Evolutionary conservation across 768 basidiomycete genomes (phyloP).

Genomic region (Favolaschia claudopus): DNA sequence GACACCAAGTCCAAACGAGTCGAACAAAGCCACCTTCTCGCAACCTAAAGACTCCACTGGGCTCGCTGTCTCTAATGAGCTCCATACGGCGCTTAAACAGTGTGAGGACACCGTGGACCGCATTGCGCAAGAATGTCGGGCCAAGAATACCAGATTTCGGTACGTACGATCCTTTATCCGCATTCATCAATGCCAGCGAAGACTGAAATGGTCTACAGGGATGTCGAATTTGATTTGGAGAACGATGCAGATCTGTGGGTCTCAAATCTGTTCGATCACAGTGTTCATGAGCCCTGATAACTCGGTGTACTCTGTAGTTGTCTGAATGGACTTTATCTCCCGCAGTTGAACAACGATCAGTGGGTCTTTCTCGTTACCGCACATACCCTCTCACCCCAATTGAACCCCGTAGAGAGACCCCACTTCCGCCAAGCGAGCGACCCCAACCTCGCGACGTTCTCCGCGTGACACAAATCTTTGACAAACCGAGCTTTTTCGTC

Average conservation of each 20-base stretch:
- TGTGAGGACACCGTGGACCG: slow-evolving; percentile 52
- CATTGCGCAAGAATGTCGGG: slow-evolving; percentile 54
- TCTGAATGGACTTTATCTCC: slow-evolving; percentile 44
- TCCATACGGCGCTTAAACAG: slow-evolving; percentile 53
- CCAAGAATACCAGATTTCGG: slow-evolving; percentile 60
- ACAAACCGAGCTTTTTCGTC: slow-evolving; percentile 57
- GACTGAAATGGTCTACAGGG: slow-evolving; percentile 43
- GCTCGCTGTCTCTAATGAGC: slow-evolving; percentile 51
- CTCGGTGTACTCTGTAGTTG: too few relatives aligned
- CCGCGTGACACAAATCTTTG: slow-evolving; percentile 60
- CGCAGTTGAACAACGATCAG: neutral
- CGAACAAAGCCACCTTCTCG: too few relatives aligned
- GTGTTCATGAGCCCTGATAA: too few relatives aligned
- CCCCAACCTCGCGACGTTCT: slow-evolving; percentile 52
- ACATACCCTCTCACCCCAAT: neutral
- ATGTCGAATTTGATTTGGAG: slow-evolving; percentile 63
- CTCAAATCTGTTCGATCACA: too few relatives aligned
- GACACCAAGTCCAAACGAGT: too few relatives aligned
- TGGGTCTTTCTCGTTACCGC: neutral
- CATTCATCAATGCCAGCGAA: neutral
- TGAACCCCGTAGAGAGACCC: neutral
- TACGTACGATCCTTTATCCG: slow-evolving; percentile 34
- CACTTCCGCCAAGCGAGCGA: slow-evolving; percentile 20
- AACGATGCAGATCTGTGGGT: slow-evolving; percentile 45
- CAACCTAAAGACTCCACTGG: slow-evolving; percentile 37